A percentile compares a stretch with the other conserved stretches of the same genome.
phyloP scores from a whole-genome alignment of 345 rosid species.

The Aegle marmelos region DNA sequence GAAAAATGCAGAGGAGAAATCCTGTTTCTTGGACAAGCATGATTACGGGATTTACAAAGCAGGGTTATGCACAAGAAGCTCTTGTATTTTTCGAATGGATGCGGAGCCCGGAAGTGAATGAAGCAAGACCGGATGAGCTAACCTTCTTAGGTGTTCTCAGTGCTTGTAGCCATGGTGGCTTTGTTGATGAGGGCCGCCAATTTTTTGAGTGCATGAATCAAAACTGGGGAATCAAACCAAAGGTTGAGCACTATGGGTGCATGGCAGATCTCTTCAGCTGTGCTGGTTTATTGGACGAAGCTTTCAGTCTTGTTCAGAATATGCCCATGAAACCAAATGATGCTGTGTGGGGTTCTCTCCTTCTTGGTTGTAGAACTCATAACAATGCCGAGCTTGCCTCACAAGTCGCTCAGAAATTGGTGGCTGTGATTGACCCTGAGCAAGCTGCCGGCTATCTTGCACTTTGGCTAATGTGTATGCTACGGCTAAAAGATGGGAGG shows the following conservation, averaged over 20 bases:
- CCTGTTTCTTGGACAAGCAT: slow-evolving; percentile 40
- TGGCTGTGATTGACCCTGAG: too few species aligned
- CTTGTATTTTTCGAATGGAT: slow-evolving; percentile 37
- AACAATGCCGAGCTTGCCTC: slow-evolving; percentile 37
- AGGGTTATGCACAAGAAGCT: slow-evolving; percentile 35
- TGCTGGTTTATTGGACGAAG: slow-evolving; percentile 45
- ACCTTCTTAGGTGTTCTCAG: slow-evolving; percentile 34
- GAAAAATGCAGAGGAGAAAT: slow-evolving; percentile 27
- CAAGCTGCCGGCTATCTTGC: too few species aligned
- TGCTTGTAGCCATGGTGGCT: slow-evolving; percentile 51
- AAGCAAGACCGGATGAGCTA: slow-evolving; percentile 37
- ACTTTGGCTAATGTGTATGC: slow-evolving; percentile 39
- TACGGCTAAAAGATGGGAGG: slow-evolving; percentile 39
- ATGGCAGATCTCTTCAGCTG: slow-evolving; percentile 46
- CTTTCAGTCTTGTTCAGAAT: slow-evolving; percentile 28
- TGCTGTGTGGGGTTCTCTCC: slow-evolving; percentile 38
- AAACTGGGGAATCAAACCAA: slow-evolving; percentile 39
- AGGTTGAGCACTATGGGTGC: slow-evolving; percentile 44
- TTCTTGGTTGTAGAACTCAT: slow-evolving; percentile 42
- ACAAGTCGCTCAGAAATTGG: slow-evolving; percentile 30
- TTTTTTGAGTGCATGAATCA: too few species aligned
- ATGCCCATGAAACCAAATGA: slow-evolving; percentile 45
- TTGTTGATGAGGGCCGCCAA: slow-evolving; percentile 29
- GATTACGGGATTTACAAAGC: slow-evolving; percentile 38
- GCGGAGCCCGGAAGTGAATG: slow-evolving; percentile 30